Percentiles rank a stretch among this genome's conserved stretches.
Conservation (phyloP, 306 rosid genomes). For the Cicer cuneatum region DNA sequence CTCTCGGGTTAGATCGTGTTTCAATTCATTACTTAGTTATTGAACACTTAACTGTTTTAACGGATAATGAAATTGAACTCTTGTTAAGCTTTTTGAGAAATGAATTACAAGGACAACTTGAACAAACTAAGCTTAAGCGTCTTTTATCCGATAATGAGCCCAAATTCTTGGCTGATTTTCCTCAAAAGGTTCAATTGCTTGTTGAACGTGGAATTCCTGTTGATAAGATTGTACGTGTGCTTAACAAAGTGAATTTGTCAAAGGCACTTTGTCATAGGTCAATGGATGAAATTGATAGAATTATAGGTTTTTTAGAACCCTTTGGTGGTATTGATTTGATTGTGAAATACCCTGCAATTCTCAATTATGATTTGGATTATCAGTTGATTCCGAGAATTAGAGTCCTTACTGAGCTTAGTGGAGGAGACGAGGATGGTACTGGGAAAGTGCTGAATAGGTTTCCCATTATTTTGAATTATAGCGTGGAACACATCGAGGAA, state of each 20-base stretch:
- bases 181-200: conserved; percentile 60
- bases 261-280: conserved; percentile 69
- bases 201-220: conserved; percentile 56
- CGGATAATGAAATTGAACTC: conserved; percentile 55
- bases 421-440: conserved; percentile 60
- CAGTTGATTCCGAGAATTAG: conserved; percentile 65
- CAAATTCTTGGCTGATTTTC: conserved; percentile 54
- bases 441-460: conserved; percentile 57
- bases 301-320: conserved; percentile 52
- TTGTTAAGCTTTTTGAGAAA: conserved; percentile 55
- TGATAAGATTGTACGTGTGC: conserved; percentile 60
- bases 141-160: conserved; percentile 52
- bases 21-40: conserved; percentile 48
- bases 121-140: conserved; percentile 53
- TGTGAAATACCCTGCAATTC: conserved; percentile 56
- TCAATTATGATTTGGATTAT: conserved; percentile 65
- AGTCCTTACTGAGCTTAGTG: conserved; percentile 55
- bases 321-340: conserved; percentile 70
- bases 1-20: conserved; percentile 58
- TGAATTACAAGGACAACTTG: conserved; percentile 59
- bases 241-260: conserved; percentile 61
- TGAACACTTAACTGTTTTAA: conserved; percentile 53
- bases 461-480: conserved; percentile 65
- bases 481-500: conserved; percentile 54
- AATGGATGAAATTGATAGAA: conserved; percentile 59